Percentiles rank a stretch among this genome's conserved stretches.
Evolutionary conservation across 176 grass and related monocot genomes (phyloP).

Genomic region (Olyra latifolia): DNA sequence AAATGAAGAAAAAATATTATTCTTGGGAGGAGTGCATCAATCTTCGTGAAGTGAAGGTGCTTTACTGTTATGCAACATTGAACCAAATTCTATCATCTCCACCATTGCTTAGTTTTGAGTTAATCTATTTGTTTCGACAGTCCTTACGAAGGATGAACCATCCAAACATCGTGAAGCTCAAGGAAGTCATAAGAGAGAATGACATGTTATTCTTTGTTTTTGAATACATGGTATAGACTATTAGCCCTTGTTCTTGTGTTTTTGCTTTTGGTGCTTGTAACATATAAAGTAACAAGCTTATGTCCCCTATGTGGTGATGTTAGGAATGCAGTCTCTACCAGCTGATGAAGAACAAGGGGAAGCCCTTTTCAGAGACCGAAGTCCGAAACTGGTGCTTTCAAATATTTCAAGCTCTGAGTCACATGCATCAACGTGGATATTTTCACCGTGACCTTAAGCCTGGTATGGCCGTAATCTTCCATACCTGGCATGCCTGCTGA

Average conservation of each 20-base stretch:
- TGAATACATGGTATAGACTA: slow-evolving; percentile 90
- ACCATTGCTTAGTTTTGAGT: slow-evolving; percentile 6
- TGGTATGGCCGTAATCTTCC: slow-evolving; percentile 50
- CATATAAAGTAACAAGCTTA: slow-evolving; percentile 6
- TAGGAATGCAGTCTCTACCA: slow-evolving; percentile 99
- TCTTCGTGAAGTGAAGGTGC: slow-evolving; percentile 99
- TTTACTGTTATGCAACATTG: slow-evolving; percentile 18
- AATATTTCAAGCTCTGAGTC: slow-evolving; percentile 91
- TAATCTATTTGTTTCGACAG: slow-evolving; percentile 42
- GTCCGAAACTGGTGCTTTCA: slow-evolving; percentile 95
- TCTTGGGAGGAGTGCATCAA: slow-evolving; percentile 98
- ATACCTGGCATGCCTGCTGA: neutral
- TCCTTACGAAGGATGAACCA: slow-evolving; percentile 92
- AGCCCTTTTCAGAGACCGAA: slow-evolving; percentile 80
- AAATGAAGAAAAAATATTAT: slow-evolving; percentile 99
- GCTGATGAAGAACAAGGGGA: slow-evolving; percentile 90
- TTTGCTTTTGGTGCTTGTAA: neutral
- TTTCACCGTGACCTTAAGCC: slow-evolving; percentile 99
- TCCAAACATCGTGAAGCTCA: slow-evolving; percentile 98
- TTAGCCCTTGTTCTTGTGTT: slow-evolving; percentile 2
- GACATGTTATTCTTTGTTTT: slow-evolving; percentile 92
- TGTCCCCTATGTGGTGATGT: neutral
- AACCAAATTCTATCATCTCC: slow-evolving; percentile 11
- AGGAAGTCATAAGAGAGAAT: slow-evolving; percentile 97
- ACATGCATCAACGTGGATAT: slow-evolving; percentile 98